Base-by-base conservation (phyloP, 73 alveolate genomes). In the Paramecium bursaria region DNA sequence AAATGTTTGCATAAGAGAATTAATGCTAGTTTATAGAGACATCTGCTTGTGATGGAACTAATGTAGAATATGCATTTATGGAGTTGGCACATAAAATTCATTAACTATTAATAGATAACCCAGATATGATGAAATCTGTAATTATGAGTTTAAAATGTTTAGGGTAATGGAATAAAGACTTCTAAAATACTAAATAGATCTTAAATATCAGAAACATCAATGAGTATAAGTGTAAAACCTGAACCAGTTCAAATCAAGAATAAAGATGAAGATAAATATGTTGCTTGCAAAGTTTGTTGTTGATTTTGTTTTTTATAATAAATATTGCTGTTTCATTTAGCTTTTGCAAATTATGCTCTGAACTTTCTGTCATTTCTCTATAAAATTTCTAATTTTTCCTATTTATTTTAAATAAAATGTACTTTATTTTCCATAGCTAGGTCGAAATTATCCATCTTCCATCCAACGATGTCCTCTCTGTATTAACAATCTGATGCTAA, bases 11-110 rank as follows among this genome's bases (percentile, higher is more conserved):
- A 2, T 17, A 67, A 19, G 82, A 31, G 22, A 67, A 67, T 42
- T 53, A 67, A 23, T 67, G 82, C 35, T 47, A 25, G 23, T 67
- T 39, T 19, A 67, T 57, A 2, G 82, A 67, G 44, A 25, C 50
- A 39, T 67, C 82, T 21, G 82, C 82, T 13, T 15, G 19, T 21
- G 13, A 31, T 19, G 82, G 82, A n/a, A 39, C 22, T 15, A 67
- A 67, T 67, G 82, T 67, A 15, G 82, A 67, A 42, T 39, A 67
- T 67, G 82, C 82, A 31, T 67, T 67, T 46, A 67, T 67, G 82
- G 60, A 67, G 27, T 67, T 67, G 23, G 82, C 82, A 7, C 82
- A 67, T 67, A 2, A 67, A 42, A 67, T 67, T 19, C 44, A 67
- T 44, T 67, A 67, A 14, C n/a, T 35, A 26, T 53, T 47, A 14